These are phyloP conservation scores for Ogataea sp. DNA, from an alignment of 805 yeast species.

Conservation along the genomic window DNA sequence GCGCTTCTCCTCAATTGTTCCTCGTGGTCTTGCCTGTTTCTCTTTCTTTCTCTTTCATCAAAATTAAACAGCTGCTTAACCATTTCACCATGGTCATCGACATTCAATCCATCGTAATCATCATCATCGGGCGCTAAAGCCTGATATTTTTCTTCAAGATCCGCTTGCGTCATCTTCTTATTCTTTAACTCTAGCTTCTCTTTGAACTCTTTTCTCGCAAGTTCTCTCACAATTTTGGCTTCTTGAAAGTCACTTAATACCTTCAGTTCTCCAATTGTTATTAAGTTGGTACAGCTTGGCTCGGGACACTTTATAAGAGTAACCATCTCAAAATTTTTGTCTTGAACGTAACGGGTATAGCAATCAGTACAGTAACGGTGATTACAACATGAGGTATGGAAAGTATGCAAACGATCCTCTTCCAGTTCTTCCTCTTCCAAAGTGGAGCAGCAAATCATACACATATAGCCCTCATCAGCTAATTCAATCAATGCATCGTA, in stretches of 20 bases:
- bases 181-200: background rate
- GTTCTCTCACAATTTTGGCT: slow-evolving; percentile 2
- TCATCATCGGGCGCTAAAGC: slow-evolving; percentile 1
- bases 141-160: slow-evolving; percentile 5
- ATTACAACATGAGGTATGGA: slow-evolving; percentile 6
- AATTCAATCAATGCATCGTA: slow-evolving; percentile 11
- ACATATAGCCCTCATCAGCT: slow-evolving; percentile 26
- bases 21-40: slow-evolving; percentile 1
- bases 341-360: slow-evolving; percentile 50
- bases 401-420: background rate
- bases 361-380: slow-evolving; percentile 70
- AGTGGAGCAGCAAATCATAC: slow-evolving; percentile 71
- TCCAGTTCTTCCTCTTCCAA: slow-evolving; percentile 13
- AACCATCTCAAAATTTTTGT: slow-evolving; percentile 32
- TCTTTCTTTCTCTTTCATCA: slow-evolving; percentile 1
- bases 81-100: background rate
- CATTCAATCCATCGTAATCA: background rate
- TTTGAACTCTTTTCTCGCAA: background rate
- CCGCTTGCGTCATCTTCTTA: slow-evolving; percentile 10
- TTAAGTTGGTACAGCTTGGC: slow-evolving; percentile 37
- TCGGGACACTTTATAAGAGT: slow-evolving; percentile 59
- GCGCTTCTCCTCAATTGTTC: slow-evolving; percentile 2
- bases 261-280: slow-evolving; percentile 35
- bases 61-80: background rate
- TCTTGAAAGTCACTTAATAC: slow-evolving; percentile 16